Percentiles rank a stretch among this genome's conserved stretches.
Conservation (phyloP, 805 yeast species). For the Nakazawaea wickerhamii region DNA sequence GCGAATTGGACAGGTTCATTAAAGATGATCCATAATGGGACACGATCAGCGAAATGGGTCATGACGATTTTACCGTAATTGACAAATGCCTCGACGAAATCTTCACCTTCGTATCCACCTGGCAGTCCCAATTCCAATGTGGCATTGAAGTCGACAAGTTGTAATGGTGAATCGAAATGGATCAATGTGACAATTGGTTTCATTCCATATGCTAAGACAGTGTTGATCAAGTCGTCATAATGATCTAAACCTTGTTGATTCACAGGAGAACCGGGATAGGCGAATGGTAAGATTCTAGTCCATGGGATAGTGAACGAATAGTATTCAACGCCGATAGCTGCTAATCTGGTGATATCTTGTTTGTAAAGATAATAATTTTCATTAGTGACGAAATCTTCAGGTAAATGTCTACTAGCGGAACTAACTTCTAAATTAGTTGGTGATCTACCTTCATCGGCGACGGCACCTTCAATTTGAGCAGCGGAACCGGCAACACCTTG, state of each 20-base stretch:
- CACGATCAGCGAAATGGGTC: conserved; percentile 26
- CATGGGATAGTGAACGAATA: conserved; percentile 31
- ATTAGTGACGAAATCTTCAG: conserved; percentile 23
- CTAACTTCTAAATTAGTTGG: conserved; percentile 27
- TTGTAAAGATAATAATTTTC: conserved; percentile 29
- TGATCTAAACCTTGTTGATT: conserved; percentile 12
- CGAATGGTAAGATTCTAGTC: conserved; percentile 30
- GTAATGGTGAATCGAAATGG: conserved; percentile 31
- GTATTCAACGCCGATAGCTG: conserved; percentile 27
- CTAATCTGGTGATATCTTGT: conserved; percentile 27
- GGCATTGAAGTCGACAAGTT: conserved; percentile 3
- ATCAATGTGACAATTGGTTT: conserved; percentile 28
- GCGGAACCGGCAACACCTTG: conserved; percentile 31
- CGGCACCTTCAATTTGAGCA: conserved; percentile 32
- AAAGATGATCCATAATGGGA: conserved; percentile 26
- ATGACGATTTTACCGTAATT: conserved; percentile 28
- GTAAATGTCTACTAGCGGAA: conserved; percentile 14
- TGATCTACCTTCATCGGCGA: conserved; percentile 27
- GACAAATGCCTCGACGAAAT: conserved; percentile 28
- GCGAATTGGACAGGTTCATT: conserved; percentile 28
- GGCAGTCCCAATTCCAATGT: conserved; percentile 23
- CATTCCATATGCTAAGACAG: conserved; percentile 10
- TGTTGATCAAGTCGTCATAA: conserved; percentile 12
- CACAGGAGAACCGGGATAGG: conserved; percentile 8
- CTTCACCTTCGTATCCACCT: conserved; percentile 14